These are phyloP conservation scores for Capsicum baccatum DNA, from an alignment of 257 asterid species.

Conservation along the genomic window DNA sequence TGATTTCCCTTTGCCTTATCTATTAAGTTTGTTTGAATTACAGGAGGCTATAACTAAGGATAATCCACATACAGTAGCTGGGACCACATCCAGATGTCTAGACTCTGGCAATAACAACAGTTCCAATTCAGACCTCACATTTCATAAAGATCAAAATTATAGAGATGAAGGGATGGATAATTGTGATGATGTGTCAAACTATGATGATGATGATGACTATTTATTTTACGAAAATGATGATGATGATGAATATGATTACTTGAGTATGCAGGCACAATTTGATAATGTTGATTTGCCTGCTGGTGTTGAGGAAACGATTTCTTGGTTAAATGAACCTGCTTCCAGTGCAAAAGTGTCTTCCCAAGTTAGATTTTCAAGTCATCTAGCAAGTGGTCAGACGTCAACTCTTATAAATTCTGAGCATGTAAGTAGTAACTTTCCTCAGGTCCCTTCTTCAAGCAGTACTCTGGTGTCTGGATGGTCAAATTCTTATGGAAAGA, in stretches of 20 bases:
- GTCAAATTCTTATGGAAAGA: conserved; percentile 42
- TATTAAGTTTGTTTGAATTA: too few relatives aligned
- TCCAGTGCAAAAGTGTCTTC: too few relatives aligned
- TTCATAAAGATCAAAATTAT: conserved; percentile 45
- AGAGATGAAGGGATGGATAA: conserved; percentile 38
- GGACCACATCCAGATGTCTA: conserved; percentile 42
- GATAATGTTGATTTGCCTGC: too few relatives aligned
- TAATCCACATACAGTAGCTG: neutral
- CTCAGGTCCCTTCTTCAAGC: conserved; percentile 40
- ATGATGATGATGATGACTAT: conserved; percentile 40
- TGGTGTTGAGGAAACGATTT: too few relatives aligned
- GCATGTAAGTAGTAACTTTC: conserved; percentile 16
- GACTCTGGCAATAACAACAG: conserved; percentile 38
- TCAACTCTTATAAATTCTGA: neutral
- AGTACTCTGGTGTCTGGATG: conserved; percentile 37
- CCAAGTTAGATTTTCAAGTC: too few relatives aligned
- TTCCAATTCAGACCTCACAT: conserved; percentile 45
- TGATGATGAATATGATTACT: conserved; percentile 41
- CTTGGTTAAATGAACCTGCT: too few relatives aligned
- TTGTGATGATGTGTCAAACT: conserved; percentile 33
- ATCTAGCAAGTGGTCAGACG: too few relatives aligned
- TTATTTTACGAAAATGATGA: conserved; percentile 37
- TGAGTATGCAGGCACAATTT: conserved; percentile 34
- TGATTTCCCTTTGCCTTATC: too few relatives aligned
- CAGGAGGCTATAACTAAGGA: too few relatives aligned